phyloP scores from a whole-genome alignment of 106 monocot species.

The Apostasia shenzhenica region DNA sequence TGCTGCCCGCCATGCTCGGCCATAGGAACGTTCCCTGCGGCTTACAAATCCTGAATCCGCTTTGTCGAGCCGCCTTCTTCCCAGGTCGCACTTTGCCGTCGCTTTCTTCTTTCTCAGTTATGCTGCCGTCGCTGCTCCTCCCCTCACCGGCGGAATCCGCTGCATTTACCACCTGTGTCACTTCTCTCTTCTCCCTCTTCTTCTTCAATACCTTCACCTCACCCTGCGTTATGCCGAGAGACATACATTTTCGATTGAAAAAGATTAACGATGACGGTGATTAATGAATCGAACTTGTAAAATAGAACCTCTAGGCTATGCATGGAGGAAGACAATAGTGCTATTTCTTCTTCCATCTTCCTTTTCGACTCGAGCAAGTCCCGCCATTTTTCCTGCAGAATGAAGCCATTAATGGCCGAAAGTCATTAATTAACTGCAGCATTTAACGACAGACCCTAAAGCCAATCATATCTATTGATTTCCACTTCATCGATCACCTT shows the following conservation, averaged over 20 bases:
- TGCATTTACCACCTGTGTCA: slow-evolving; percentile 3
- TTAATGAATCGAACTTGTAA: neutral
- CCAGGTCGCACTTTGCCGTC: neutral
- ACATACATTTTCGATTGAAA: neutral
- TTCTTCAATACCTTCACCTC: slow-evolving; percentile 36
- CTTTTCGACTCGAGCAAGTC: slow-evolving; percentile 32
- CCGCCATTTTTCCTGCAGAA: slow-evolving; percentile 34
- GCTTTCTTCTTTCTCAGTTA: neutral
- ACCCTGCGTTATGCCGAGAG: slow-evolving; percentile 24
- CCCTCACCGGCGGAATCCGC: neutral
- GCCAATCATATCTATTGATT: neutral
- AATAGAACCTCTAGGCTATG: slow-evolving; percentile 41
- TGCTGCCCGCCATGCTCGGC: slow-evolving; percentile 38
- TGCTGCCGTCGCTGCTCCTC: neutral
- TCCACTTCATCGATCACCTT: slow-evolving; percentile 1
- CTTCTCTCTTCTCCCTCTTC: slow-evolving; percentile 19
- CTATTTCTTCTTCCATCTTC: slow-evolving; percentile 51
- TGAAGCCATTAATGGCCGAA: neutral
- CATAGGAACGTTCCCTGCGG: slow-evolving; percentile 81
- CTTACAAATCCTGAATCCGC: slow-evolving; percentile 84
- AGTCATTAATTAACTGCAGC: too few relatives aligned
- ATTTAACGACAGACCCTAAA: neutral
- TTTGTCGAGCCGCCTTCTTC: slow-evolving; percentile 21
- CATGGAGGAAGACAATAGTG: slow-evolving; percentile 18
- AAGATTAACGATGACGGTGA: neutral